Conservation (phyloP, 441 rosid genomes). For the Adansonia grandidieri region DNA sequence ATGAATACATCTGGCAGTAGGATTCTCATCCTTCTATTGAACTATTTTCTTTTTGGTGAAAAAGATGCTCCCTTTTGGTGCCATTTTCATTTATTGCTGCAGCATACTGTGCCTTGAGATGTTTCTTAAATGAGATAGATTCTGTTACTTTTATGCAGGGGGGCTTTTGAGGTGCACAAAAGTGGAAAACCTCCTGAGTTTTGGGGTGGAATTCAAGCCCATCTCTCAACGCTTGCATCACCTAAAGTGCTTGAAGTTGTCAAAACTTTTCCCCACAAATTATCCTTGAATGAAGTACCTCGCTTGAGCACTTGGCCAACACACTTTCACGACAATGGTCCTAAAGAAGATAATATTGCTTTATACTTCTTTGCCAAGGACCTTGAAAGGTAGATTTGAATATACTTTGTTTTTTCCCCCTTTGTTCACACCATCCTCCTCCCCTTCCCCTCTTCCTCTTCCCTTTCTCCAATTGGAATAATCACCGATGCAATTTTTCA, state of each 20-base stretch:
- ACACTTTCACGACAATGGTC: slow-evolving; percentile 71
- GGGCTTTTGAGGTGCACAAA: slow-evolving; percentile 68
- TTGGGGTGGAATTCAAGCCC: slow-evolving; percentile 85
- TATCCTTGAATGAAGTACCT: slow-evolving; percentile 78
- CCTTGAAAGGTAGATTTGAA: slow-evolving; percentile 64
- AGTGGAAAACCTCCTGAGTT: slow-evolving; percentile 51
- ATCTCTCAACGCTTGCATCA: slow-evolving; percentile 82
- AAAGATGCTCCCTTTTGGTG: slow-evolving; percentile 13
- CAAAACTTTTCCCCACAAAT: slow-evolving; percentile 61
- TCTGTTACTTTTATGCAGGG: slow-evolving; percentile 54
- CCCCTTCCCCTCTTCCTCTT: neutral
- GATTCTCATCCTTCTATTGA: slow-evolving; percentile 44
- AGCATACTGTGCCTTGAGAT: slow-evolving; percentile 20
- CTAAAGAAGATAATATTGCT: slow-evolving; percentile 89
- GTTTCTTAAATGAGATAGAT: slow-evolving; percentile 15
- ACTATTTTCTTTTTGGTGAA: slow-evolving; percentile 19
- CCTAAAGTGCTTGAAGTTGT: slow-evolving; percentile 82
- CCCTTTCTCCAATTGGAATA: neutral
- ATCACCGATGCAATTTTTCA: neutral
- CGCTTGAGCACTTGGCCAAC: slow-evolving; percentile 82
- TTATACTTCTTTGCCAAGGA: slow-evolving; percentile 96
- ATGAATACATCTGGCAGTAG: slow-evolving; percentile 91
- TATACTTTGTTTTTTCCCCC: neutral
- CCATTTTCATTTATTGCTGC: neutral
- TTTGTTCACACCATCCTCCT: too few species aligned